Conservation (phyloP, 2,329 filamentous ascomycete genomes). For the Apiospora kogelbergensis region DNA sequence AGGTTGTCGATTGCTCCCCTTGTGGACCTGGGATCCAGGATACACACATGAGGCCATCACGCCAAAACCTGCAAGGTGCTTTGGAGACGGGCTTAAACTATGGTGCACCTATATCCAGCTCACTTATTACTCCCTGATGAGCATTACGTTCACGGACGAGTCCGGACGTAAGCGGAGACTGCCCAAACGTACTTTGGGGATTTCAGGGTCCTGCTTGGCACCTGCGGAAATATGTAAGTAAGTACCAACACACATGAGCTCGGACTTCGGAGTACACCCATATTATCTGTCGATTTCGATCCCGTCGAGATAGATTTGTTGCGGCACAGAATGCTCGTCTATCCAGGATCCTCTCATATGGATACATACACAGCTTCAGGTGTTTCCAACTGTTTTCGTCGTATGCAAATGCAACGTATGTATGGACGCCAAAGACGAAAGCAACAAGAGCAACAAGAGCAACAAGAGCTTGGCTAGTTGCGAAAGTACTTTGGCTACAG, state of each 20-base stretch:
- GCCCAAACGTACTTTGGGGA: not conserved
- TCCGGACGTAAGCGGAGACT: not conserved
- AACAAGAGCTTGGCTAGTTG: too few relatives aligned
- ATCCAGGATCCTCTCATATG: not conserved
- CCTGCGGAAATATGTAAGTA: not conserved
- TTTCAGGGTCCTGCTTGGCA: not conserved
- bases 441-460: too few relatives aligned
- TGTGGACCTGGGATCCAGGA: not conserved
- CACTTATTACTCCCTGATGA: not conserved
- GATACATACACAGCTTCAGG: not conserved
- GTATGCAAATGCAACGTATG: not conserved
- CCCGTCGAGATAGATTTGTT: not conserved
- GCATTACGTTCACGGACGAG: not conserved
- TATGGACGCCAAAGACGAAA: not conserved
- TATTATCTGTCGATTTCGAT: not conserved
- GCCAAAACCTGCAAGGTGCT: slow-evolving; percentile 1
- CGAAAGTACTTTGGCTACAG: not conserved
- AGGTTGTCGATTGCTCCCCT: not conserved
- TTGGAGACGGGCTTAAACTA: not conserved
- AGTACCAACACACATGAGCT: not conserved
- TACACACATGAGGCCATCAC: not conserved
- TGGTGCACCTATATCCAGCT: slow-evolving; percentile 3
- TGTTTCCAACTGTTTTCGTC: not conserved
- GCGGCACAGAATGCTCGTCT: not conserved
- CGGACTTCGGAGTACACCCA: too few relatives aligned